Evolutionary conservation across 176 grass and related monocot species (phyloP).

Genomic region (Pontederia crassipes): DNA sequence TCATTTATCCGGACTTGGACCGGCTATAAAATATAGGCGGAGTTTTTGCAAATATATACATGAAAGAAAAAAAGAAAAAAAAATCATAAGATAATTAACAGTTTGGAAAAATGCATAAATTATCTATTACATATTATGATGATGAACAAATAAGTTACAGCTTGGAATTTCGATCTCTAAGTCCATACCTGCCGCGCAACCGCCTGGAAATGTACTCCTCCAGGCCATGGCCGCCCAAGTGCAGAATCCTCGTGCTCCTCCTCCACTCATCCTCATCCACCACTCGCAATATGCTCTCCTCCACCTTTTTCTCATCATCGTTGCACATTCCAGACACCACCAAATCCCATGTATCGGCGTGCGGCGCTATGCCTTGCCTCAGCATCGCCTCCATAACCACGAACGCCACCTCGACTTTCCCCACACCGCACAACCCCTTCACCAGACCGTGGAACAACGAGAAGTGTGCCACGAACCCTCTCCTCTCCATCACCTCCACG

Average conservation of each 20-base stretch:
- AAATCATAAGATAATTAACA: no score
- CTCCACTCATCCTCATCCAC: constrained; percentile 26
- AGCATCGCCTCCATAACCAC: constrained; percentile 43
- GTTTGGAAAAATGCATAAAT: no score
- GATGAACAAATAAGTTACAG: no score
- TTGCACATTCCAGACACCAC: constrained; percentile 34
- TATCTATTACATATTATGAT: no score
- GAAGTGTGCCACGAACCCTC: constrained; percentile 58
- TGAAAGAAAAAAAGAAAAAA: no score
- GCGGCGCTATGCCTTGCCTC: constrained; percentile 33
- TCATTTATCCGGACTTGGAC: no score
- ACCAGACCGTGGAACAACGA: constrained; percentile 64
- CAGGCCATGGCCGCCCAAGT: neutral
- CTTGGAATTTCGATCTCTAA: neutral
- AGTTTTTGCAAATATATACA: no score
- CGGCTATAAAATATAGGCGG: no score
- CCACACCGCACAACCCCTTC: constrained; percentile 61
- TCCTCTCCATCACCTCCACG: constrained; percentile 44
- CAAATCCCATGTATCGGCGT: constrained; percentile 64
- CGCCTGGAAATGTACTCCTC: constrained; percentile 14
- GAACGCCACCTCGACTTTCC: constrained; percentile 41
- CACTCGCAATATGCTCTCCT: constrained; percentile 16
- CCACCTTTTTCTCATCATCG: constrained; percentile 17
- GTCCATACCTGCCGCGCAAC: neutral
- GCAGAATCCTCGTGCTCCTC: neutral